Evolutionary conservation across 148 eudicot species (phyloP), one percentile per base, ranked within the genome.

Genomic region (Amaranthus palmeri): DNA sequence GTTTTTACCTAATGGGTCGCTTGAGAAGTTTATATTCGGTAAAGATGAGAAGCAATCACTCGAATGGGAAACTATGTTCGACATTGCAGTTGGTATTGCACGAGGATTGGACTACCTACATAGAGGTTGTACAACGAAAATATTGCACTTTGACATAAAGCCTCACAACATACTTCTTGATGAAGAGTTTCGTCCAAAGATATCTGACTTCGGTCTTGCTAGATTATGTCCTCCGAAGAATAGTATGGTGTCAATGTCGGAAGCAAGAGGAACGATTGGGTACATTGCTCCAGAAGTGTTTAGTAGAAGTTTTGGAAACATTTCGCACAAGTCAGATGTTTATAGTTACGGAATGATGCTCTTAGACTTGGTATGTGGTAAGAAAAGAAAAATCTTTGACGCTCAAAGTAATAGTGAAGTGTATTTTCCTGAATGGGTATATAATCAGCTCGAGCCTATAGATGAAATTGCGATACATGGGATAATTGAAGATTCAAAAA

Each of bases 1-100:
- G 72, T 90, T 84, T 70, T 68, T 90, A 68, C 78, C 92, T 0
- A 90, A 90, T 49, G 92, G 96, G 12, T 68, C 71, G 0, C 71
- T 68, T 9, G 71, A 68, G 12, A 68, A 68, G 59, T 68, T 18
- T 53, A 41, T 68, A 52, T 2, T 8, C 41, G 48, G 46, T n/a
- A 10, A n/a, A 12, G 60, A 14, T 25, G 54, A 4, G 41, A 46
- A 6, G 41, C 47, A 40, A 12, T 9, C 71, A 53, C n/a, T 68
- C 59, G 25, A 45, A 52, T 43, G n/a, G 60, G 71, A 53, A 68
- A 68, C 48, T 53, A 6, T 68, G 49, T 10, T 68, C 12, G 45
- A 53, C 25, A 68, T 68, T 53, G 71, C 71, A 6, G 25, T 68
- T 10, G 71, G 71, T 10, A 45, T 68, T 12, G 60, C 71, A 8